Conservation (phyloP, 306 rosid genomes). For the Parietaria judaica region DNA sequence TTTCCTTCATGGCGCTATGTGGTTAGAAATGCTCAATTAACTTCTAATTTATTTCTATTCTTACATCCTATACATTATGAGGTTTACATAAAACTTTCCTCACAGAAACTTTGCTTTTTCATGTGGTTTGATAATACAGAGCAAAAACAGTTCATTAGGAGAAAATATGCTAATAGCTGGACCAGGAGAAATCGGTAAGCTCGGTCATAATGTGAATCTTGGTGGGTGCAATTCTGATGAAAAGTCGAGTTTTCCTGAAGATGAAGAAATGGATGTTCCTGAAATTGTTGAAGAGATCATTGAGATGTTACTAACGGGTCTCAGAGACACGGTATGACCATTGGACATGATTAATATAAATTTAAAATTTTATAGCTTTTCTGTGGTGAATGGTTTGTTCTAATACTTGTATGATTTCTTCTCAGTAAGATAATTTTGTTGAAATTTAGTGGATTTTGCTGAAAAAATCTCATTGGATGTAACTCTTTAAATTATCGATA, state of each 20-base stretch:
- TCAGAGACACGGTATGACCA: conserved; percentile 84
- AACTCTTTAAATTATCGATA: too few species aligned
- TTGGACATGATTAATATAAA: conserved; percentile 30
- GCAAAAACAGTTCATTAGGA: conserved; percentile 56
- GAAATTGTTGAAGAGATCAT: conserved; percentile 91
- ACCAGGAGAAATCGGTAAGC: conserved; percentile 29
- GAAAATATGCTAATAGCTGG: conserved; percentile 40
- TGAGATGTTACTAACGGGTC: conserved; percentile 80
- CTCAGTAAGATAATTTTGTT: too few species aligned
- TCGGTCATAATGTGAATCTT: conserved; percentile 25
- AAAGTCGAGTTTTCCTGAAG: conserved; percentile 35
- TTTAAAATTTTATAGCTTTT: conserved; percentile 13
- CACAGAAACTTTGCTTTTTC: conserved; percentile 23
- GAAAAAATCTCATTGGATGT: too few species aligned
- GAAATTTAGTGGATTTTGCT: too few species aligned
- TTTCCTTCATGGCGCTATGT: conserved; percentile 78
- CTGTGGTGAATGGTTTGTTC: neutral
- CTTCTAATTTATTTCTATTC: neutral
- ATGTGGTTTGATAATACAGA: conserved; percentile 40
- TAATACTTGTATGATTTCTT: too few species aligned
- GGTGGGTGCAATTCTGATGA: conserved; percentile 24
- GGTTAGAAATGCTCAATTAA: conserved; percentile 38
- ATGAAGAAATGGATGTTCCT: conserved; percentile 90
- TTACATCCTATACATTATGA: neutral
- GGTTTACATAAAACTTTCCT: neutral